Conservation (phyloP, 176 grass and related monocot species). For the Aegilops sharonensis region DNA sequence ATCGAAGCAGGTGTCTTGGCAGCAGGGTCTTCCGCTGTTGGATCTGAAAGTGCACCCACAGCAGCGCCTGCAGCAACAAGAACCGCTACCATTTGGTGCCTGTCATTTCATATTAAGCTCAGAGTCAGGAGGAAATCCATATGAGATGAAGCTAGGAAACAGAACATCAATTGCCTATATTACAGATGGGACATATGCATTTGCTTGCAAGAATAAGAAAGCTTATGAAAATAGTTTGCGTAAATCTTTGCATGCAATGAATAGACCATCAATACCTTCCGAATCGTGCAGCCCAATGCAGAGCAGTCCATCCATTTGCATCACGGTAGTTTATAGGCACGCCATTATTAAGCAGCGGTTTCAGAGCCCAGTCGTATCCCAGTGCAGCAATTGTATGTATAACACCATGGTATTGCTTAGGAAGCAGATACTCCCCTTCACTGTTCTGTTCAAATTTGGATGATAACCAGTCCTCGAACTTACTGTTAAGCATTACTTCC, state of each 20-base stretch:
- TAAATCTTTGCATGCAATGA: background rate
- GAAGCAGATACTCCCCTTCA: constrained; percentile 42
- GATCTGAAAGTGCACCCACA: constrained; percentile 67
- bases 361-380: constrained; percentile 69
- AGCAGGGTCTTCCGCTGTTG: constrained; percentile 58
- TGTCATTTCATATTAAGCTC: constrained; percentile 20
- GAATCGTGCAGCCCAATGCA: constrained; percentile 93
- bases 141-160: constrained; percentile 4
- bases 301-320: constrained; percentile 83
- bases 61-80: constrained; percentile 80
- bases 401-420: constrained; percentile 62
- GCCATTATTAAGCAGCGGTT: constrained; percentile 59
- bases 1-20: constrained; percentile 69
- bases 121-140: constrained; percentile 9
- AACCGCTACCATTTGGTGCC: constrained; percentile 64
- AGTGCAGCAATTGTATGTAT: constrained; percentile 82
- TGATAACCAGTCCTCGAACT: constrained; percentile 58
- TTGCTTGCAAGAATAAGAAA: constrained; percentile 4
- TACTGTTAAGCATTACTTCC: constrained; percentile 71
- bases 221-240: background rate
- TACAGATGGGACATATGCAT: background rate
- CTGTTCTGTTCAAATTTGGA: constrained; percentile 51
- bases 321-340: constrained; percentile 88
- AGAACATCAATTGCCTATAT: background rate
- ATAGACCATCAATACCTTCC: constrained; percentile 57